Evolutionary conservation across 1,284 basidiomycete species (phyloP), one percentile per base, ranked within the genome.

Genomic region (Cutaneotrichosporon curvatum): DNA sequence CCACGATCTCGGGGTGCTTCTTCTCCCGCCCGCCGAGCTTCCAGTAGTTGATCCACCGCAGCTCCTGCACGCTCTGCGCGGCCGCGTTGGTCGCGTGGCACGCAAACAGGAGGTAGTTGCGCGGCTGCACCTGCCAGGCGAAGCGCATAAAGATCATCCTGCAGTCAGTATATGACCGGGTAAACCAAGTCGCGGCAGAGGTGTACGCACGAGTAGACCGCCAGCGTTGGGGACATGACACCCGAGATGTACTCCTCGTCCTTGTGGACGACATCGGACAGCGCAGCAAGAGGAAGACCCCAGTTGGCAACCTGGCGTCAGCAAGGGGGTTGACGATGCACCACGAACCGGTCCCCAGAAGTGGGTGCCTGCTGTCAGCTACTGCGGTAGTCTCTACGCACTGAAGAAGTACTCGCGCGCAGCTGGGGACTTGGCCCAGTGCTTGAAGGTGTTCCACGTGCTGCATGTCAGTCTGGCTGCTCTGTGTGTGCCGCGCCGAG

Each of bases 81-180:
- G 85, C 76, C 4, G 83, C 80, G 69, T 96, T 96, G 45, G 89
- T 94, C 15, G 79, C 75, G 73, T 96, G 91, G 69, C 91, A 95
- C 4, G 84, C 89, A 71, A 95, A 88, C 44, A 95, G 78, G 46
- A 95, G 78, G 75, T 94, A 90, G 72, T 97, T 97, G 58, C 92
- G 81, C 15, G 91, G 91, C 65, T 90, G 82, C 32, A 96, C 91
- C 50, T 81, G 81, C 92, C 92, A 96, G 51, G 91, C 90, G 68
- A 95, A 95, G 37, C 90, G 84, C 85, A 91, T 92, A 75, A 95
- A 95, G 55, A 92, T 87, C 75, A 87, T 64, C 18, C 90, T 95
- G 58, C 20, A 23, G 46, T 47, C 20, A 47, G 46, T 28, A 12
- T 12, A 5, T 35, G 9, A 28, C 16, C 34, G 21, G 3, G 11